Base-by-base conservation (phyloP, 2,329 filamentous ascomycete species). In the Colletotrichum destructivum region DNA sequence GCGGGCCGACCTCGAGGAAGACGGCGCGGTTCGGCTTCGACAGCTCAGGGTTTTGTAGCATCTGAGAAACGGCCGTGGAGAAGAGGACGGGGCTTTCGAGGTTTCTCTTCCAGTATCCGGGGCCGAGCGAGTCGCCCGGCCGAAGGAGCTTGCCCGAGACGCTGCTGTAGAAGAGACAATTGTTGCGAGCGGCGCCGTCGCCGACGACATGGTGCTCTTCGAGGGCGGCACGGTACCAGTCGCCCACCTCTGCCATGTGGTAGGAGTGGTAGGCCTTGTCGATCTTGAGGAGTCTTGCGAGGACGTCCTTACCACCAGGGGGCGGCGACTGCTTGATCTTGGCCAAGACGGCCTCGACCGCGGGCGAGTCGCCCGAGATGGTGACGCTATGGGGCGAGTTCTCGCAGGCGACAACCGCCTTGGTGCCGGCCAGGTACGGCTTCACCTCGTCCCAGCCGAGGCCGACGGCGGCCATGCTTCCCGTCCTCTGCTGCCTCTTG, bases 81-180 rank as follows among this genome's bases (percentile, higher is more conserved):
- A 87, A 87, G 4, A 79, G 78, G 0, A 87, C 82, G 0, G 83
- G 78, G 12, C 77, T 78, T 1, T 80, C 80, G 6, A 85, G 75
- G 60, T 84, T 84, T 12, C 81, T 80, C 0, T 85, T 82, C 85
- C 85, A 86, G 76, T 87, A 85, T 16, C 18, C 75, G 76, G 42
- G 42, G 12, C 42, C 42, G 3, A 44, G 42, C 16, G 42, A 13
- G 3, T 44, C 11, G 12, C 42, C 42, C 12, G 12, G 11, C 42
- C 16, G 11, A 11, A 44, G 42, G 11, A 44, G 42, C 11, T 44
- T 15, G 16, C 42, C 42, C 11, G 11, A 13, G 42, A 44, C 42
- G 16, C 44, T n/a, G 44, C 44, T n/a, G 44, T 46, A 46, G n/a
- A n/a, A 46, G 44, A 46, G 44, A n/a, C 44, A 46, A 5, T 46